Evolutionary conservation across 495 filamentous ascomycete genomes (phyloP), one percentile per base, ranked within the genome.

Genomic region (Bathelium albidoporum): DNA sequence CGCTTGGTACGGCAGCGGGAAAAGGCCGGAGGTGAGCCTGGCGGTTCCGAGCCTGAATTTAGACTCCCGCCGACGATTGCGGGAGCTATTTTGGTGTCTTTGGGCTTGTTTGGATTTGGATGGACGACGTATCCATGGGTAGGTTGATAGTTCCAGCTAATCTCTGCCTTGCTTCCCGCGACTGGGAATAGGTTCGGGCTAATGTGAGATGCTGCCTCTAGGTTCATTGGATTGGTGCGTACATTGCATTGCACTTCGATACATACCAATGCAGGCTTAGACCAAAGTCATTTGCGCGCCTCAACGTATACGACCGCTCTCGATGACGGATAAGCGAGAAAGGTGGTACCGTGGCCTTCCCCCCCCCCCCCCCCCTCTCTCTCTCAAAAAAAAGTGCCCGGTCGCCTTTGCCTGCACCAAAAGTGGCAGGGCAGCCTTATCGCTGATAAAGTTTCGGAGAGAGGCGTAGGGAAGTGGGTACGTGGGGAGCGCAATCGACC

Each of bases 21-120:
- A 68, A 75, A 71, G 62, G 71, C 78, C 41, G 81, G 76, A 20
- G 83, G 84, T 7, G 80, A 80, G 58, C 73, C 73, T 58, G 85
- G 85, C 32, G 77, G 80, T 72, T 82, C 79, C 60, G 92, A 91
- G 76, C 92, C 89, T 1, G 93, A 98, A 76, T 95, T 86, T 75
- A 85, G 90, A 59, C 79, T 98, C 11, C 89, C 90, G 34, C 83
- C 89, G 61, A 89, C 91, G 0, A 91, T 97, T 32, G 71, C 81
- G 3, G 93, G 91, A 12, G 88, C 84, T 0, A 72, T 89, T 10
- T 71, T 96, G 2, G 90, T 93, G 20, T 90, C 91, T 14, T 81
- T 89, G 39, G 90, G 89, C 1, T 74, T 97, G 10, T 96, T 97
- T 73, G 88, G 73, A 28, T 77, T 77, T 68, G 75, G 63, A 26